These are phyloP conservation scores for Penicillium manginii DNA, from an alignment of 495 filamentous ascomycete species.

Conservation along the genomic window DNA sequence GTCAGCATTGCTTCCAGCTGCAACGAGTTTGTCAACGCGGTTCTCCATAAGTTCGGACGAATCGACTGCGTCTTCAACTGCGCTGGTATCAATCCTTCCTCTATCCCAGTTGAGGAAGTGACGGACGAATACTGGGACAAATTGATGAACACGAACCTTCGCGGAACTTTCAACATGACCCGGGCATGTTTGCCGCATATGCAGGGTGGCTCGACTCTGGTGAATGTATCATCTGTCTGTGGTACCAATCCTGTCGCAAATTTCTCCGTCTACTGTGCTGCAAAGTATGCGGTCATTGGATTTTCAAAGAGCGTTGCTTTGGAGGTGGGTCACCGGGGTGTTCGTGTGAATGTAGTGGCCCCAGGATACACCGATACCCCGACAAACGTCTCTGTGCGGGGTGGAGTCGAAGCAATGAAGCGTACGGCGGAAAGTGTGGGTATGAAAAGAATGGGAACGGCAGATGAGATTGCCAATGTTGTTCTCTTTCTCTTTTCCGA, in stretches of 20 bases:
- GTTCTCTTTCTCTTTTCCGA: slow-evolving; percentile 3
- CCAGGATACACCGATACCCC: slow-evolving; percentile 51
- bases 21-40: background rate
- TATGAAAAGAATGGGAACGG: background rate
- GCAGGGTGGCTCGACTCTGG: slow-evolving; percentile 22
- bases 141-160: slow-evolving; percentile 1
- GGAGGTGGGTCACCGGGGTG: slow-evolving; percentile 47
- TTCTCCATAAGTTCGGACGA: background rate
- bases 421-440: slow-evolving; percentile 2
- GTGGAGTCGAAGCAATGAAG: slow-evolving; percentile 29
- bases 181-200: slow-evolving; percentile 11
- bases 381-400: slow-evolving; percentile 37
- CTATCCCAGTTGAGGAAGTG: background rate
- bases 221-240: slow-evolving; percentile 51
- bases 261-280: slow-evolving; percentile 49
- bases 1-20: background rate
- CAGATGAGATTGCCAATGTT: slow-evolving; percentile 17
- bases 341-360: slow-evolving; percentile 54
- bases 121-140: slow-evolving; percentile 5
- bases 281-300: slow-evolving; percentile 53
- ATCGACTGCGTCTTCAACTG: slow-evolving; percentile 7
- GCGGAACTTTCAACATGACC: background rate
- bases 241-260: slow-evolving; percentile 40
- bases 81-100: slow-evolving; percentile 6
- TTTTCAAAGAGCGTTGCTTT: slow-evolving; percentile 53